Percentiles rank a stretch among this genome's conserved stretches.
Conservation (phyloP, 2,329 filamentous ascomycete species). For the Neurospora crassa region DNA sequence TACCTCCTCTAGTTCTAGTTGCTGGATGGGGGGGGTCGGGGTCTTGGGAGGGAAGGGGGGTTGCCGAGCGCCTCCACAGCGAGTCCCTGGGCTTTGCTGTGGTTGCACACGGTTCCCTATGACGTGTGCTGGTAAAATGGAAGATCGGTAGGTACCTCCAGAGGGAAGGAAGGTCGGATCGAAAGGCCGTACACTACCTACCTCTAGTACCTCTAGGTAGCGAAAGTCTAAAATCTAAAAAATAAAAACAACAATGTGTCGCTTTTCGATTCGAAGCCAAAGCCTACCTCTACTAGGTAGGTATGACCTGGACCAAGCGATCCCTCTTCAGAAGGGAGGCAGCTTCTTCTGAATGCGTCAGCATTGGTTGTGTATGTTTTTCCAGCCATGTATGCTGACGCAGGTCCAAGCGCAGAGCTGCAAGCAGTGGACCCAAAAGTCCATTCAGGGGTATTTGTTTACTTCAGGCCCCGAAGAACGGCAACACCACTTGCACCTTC, state of each 20-base stretch:
- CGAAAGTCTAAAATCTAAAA: not conserved
- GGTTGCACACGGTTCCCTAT: not conserved
- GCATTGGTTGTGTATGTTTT: not conserved
- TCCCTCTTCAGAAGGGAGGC: not conserved
- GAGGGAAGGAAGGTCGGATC: not conserved
- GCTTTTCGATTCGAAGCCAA: not conserved
- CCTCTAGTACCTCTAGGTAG: no score
- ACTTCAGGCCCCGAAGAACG: not conserved
- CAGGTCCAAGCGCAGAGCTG: not conserved
- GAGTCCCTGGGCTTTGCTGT: not conserved
- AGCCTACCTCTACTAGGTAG: not conserved
- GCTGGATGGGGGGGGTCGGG: not conserved
- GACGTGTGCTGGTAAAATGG: not conserved
- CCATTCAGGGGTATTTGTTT: not conserved
- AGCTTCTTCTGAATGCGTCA: not conserved
- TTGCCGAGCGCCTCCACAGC: not conserved
- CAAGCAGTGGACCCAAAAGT: not conserved
- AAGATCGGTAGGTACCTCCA: not conserved
- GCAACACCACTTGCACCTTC: not conserved
- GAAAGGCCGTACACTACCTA: not conserved
- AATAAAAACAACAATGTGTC: not conserved
- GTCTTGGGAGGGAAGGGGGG: not conserved
- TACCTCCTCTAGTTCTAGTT: not conserved
- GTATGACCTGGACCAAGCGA: not conserved
- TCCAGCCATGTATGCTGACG: not conserved